Base-by-base conservation (phyloP, 257 asterid species). In the Primulina tabacum region DNA sequence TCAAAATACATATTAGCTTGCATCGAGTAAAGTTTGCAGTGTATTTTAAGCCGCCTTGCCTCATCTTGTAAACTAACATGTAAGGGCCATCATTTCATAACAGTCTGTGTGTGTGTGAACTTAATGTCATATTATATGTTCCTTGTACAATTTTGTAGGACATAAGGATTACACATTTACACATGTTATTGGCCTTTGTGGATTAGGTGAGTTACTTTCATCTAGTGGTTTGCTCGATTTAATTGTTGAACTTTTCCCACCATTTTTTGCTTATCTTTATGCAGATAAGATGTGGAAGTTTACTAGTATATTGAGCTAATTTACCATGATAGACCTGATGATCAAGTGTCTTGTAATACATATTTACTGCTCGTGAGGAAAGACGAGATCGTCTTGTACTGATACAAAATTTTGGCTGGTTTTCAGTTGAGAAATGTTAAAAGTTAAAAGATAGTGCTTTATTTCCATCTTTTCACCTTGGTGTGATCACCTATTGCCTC, bases 1-100 rank as follows among this genome's bases (percentile, higher is more conserved):
- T 24, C 97, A 90, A 81, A 74, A 85, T 65, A 90, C 98, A 57
- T 88, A 47, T 76, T 88, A 88, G 84, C 73, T 8, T 71, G 18
- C 50, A 18, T 18, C 63, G 73, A 64, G 24, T 29, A 33, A 21
- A 40, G 21, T 18, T 64, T 28, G 71, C 72, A 38, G 59, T 62
- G 55, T 66, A 56, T 34, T 43, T 40, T 52, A 14, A 38, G 67
- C 34, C 58, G 60, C 55, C 37, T 1, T 64, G 40, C 8, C 70
- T 38, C 62, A 12, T 17, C 34, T 66, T 66, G 64, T 37, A 67
- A 14, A 35, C 30, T 67, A 10, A 63, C 68, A 20, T 61, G 78
- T 66, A 67, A 62, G 79, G 72, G 63, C 60, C 33, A 59, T 34
- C 47, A 43, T 66, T 63, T 53, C 20, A 33, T 62, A 8, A 62